Percentiles rank a stretch among this genome's conserved stretches.
phyloP scores from a whole-genome alignment of 768 basidiomycete genomes.

The Phylloporus scabripes region DNA sequence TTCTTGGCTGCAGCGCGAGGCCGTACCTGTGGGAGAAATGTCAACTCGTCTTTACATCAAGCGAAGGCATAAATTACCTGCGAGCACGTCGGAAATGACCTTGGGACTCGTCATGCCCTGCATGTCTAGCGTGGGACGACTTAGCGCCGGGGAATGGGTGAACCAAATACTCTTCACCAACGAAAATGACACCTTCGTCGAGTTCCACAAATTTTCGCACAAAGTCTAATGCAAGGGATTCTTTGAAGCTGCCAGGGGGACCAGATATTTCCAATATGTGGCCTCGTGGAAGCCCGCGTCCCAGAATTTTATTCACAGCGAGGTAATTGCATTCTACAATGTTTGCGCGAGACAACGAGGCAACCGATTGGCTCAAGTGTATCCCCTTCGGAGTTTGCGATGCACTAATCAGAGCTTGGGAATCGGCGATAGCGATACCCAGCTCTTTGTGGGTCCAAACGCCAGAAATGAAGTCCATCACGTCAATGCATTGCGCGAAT shows the following conservation, averaged over 20 bases:
- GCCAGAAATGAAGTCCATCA: not conserved
- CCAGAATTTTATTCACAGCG: conserved; percentile 54
- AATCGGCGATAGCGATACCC: conserved; percentile 40
- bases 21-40: conserved; percentile 35
- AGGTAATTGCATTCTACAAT: conserved; percentile 30
- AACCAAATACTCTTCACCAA: conserved; percentile 41
- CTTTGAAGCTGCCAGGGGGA: conserved; percentile 68
- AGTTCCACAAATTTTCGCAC: conserved; percentile 43
- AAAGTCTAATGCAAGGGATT: conserved; percentile 47
- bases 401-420: conserved; percentile 42
- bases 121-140: conserved; percentile 34
- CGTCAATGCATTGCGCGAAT: not conserved
- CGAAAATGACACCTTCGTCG: conserved; percentile 52
- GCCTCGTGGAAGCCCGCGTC: conserved; percentile 57
- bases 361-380: conserved; percentile 53
- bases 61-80: conserved; percentile 17
- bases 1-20: conserved; percentile 28
- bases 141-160: conserved; percentile 2
- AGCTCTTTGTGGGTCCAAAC: conserved; percentile 39
- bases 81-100: conserved; percentile 28
- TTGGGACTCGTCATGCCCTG: conserved; percentile 42
- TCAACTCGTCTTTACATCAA: conserved; percentile 7
- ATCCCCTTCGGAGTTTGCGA: conserved; percentile 30
- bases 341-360: conserved; percentile 32
- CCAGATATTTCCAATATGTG: conserved; percentile 70